Conservation (phyloP, 2,329 filamentous ascomycete species). For the Macroventuria anomochaeta region DNA sequence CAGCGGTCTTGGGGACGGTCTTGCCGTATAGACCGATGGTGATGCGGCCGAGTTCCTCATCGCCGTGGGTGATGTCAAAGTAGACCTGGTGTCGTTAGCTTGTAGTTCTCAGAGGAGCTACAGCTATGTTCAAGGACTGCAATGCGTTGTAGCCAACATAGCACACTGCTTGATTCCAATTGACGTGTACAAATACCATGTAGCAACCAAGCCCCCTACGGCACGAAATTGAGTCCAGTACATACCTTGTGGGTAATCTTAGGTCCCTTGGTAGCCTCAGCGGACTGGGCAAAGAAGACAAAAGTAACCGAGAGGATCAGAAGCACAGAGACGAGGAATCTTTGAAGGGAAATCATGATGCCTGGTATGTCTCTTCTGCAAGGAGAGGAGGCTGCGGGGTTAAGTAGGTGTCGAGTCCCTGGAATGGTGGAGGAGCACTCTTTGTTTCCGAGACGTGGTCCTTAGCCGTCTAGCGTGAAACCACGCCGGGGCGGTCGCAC, state of each 20-base stretch:
- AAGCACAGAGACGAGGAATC: constrained; percentile 73
- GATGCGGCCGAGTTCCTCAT: constrained; percentile 74
- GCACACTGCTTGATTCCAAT: background rate
- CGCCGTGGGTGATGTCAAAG: constrained; percentile 82
- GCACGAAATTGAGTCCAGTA: background rate
- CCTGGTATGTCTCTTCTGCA: constrained; percentile 23
- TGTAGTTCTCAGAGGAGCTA: background rate
- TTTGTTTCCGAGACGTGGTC: constrained; percentile 44
- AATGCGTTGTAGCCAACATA: background rate
- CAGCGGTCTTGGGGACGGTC: constrained; percentile 78
- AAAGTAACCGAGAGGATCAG: constrained; percentile 73
- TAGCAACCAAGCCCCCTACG: background rate
- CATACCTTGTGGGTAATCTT: constrained; percentile 91
- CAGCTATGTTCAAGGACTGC: background rate
- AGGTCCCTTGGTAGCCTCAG: constrained; percentile 68
- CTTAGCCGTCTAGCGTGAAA: constrained; percentile 25
- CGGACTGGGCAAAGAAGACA: constrained; percentile 45
- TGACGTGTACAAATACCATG: constrained; percentile 3
- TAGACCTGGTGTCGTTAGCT: constrained; percentile 62
- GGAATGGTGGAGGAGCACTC: constrained; percentile 18
- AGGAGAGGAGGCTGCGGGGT: constrained; percentile 29
- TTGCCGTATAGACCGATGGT: constrained; percentile 87
- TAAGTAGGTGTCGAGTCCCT: constrained; percentile 31
- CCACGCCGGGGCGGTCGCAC: constrained; percentile 23
- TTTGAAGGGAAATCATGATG: constrained; percentile 77